Conservation (phyloP, 1,139 yeast species). For the Nematodospora anomalae region DNA sequence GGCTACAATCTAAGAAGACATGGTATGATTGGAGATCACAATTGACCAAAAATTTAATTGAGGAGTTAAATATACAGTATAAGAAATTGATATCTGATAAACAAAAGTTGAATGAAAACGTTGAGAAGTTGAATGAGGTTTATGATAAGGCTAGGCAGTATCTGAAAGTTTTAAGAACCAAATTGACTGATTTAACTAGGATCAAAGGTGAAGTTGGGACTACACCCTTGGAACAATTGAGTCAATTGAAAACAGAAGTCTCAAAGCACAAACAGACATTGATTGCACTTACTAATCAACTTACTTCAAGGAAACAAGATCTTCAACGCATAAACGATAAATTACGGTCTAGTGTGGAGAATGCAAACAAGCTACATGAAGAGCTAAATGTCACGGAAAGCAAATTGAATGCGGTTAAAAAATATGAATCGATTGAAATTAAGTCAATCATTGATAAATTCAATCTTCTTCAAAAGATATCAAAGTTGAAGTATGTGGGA, state of each 20-base stretch:
- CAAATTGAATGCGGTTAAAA: constrained; percentile 17
- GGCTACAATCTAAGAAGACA: constrained; percentile 50
- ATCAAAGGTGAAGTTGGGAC: constrained; percentile 1
- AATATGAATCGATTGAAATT: constrained; percentile 14
- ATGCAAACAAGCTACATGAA: constrained; percentile 19
- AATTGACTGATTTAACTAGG: constrained; percentile 18
- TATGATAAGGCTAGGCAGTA: constrained; percentile 16
- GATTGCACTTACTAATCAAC: background rate
- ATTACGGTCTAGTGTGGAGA: constrained; percentile 10
- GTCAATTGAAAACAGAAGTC: constrained; percentile 7
- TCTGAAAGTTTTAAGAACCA: constrained; percentile 20
- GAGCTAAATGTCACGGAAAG: constrained; percentile 20
- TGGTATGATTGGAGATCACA: constrained; percentile 64
- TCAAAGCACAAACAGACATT: constrained; percentile 1
- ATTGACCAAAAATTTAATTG: constrained; percentile 36
- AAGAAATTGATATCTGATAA: constrained; percentile 28
- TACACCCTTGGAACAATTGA: background rate
- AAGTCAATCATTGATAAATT: constrained; percentile 23
- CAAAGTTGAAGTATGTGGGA: constrained; percentile 1
- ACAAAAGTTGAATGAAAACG: constrained; percentile 21
- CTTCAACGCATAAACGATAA: constrained; percentile 17
- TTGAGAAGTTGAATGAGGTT: constrained; percentile 21
- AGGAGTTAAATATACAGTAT: constrained; percentile 34
- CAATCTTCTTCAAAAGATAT: constrained; percentile 21
- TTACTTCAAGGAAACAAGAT: constrained; percentile 9